Percentiles rank a stretch among this genome's conserved stretches.
Conservation (phyloP, 2,329 filamentous ascomycete genomes). For the Exophiala sp. region DNA sequence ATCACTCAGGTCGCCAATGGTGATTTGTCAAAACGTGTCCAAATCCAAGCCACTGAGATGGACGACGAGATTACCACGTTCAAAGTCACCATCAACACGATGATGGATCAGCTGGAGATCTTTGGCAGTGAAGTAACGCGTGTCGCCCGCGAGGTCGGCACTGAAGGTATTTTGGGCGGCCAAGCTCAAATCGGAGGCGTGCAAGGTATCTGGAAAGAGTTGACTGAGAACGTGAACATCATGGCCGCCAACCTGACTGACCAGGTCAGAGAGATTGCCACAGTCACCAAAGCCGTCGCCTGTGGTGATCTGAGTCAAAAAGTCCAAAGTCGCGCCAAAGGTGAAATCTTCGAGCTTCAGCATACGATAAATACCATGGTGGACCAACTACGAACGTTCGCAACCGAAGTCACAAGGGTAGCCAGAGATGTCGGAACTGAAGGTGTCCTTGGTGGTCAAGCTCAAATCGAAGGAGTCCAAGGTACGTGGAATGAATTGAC, state of each 20-base stretch:
- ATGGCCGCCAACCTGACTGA: slow-evolving; percentile 81
- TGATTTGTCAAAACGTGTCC: slow-evolving; percentile 93
- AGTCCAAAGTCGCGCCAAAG: slow-evolving; percentile 74
- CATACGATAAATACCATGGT: slow-evolving; percentile 90
- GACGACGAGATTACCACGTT: slow-evolving; percentile 97
- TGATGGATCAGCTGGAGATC: slow-evolving; percentile 97
- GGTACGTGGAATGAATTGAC: slow-evolving; percentile 88
- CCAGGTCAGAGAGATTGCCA: slow-evolving; percentile 81
- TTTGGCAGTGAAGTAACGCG: slow-evolving; percentile 96
- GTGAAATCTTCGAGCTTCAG: slow-evolving; percentile 78
- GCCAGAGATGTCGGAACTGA: slow-evolving; percentile 81
- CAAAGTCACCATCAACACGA: slow-evolving; percentile 97
- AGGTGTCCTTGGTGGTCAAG: slow-evolving; percentile 77
- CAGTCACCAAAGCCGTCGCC: slow-evolving; percentile 77
- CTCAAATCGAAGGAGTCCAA: slow-evolving; percentile 77
- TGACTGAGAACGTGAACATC: slow-evolving; percentile 85
- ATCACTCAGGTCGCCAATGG: slow-evolving; percentile 93
- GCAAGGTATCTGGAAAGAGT: slow-evolving; percentile 94
- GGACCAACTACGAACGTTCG: slow-evolving; percentile 77
- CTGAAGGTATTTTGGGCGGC: slow-evolving; percentile 87
- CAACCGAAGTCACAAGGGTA: slow-evolving; percentile 77
- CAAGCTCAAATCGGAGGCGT: slow-evolving; percentile 93
- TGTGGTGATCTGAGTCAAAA: slow-evolving; percentile 81
- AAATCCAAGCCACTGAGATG: slow-evolving; percentile 94
- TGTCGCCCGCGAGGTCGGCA: slow-evolving; percentile 91